Base-by-base conservation (phyloP, 805 yeast genomes). In the Yarrowia yakushimensis region DNA sequence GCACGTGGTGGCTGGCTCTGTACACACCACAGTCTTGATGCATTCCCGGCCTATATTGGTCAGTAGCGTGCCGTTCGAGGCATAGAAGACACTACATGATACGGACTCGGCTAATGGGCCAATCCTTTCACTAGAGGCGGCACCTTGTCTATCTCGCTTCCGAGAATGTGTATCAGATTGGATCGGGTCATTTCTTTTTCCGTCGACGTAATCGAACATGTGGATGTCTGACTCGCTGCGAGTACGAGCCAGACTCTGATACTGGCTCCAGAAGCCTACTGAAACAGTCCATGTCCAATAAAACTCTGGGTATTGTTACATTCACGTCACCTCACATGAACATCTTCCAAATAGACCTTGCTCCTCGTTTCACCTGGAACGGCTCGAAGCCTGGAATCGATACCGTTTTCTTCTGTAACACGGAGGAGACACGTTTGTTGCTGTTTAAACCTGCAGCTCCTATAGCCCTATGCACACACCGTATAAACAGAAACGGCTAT, bases 371-470 rank as follows among this genome's bases (percentile, higher is more conserved):
- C 50, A 43, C 20, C 34, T 15, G 18, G n/a, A 31, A 42, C 45
- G 31, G 50, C 50, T 43, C 50, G 31, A 42, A 41, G 50, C 50
- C 50, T 27, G 50, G 50, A 13, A 2, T 10, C 18, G 6, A 13
- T 12, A 43, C 50, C 23, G 33, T 28, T 25, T 20, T 25, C 48
- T 42, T 25, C 33, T 43, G 50, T 27, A 27, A 43, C 50, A 43
- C 23, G 7, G 13, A 20, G 33, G 33, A 43, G 34, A 43, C 50
- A 25, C 7, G 31, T 8, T 12, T 17, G 33, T 43, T 43, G 50
- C 50, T 43, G 27, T 43, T 43, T 43, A 10, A 7, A 43, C 48
- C 48, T 43, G 50, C 50, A 43, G 34, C 22, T n/a, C 15, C n/a
- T 30, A n/a, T 13, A n/a, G 7, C 8, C 18, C 13, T 23, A 34